Conservation (phyloP, 345 rosid species). For the Murraya paniculata region DNA sequence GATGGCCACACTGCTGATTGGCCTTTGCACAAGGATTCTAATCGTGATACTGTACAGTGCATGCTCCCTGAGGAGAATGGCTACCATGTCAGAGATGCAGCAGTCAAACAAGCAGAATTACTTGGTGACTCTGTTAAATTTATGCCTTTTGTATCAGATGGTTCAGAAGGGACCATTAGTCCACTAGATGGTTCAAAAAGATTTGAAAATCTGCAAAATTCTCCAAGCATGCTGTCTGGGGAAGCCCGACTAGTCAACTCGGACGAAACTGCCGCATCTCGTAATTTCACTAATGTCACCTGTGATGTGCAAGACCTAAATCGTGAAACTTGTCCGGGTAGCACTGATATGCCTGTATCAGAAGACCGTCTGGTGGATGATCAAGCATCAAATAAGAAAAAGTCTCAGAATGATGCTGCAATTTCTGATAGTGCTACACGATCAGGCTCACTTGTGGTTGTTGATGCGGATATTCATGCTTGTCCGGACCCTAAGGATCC, state of each 20-base stretch:
- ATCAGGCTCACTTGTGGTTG: slow-evolving; percentile 18
- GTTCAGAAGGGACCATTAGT: slow-evolving; percentile 29
- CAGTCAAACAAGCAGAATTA: slow-evolving; percentile 21
- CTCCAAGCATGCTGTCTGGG: slow-evolving; percentile 9
- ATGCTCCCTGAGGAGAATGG: slow-evolving; percentile 34
- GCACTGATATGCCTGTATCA: slow-evolving; percentile 17
- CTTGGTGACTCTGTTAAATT: slow-evolving; percentile 26
- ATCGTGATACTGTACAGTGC: slow-evolving; percentile 22
- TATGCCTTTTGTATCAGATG: slow-evolving; percentile 8
- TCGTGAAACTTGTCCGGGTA: slow-evolving; percentile 16
- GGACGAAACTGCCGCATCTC: slow-evolving; percentile 41
- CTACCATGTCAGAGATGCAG: slow-evolving; percentile 24
- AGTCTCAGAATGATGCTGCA: slow-evolving; percentile 20
- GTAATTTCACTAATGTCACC: slow-evolving; percentile 42
- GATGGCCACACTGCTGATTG: slow-evolving; percentile 24
- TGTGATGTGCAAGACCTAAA: slow-evolving; percentile 40
- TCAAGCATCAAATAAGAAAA: slow-evolving; percentile 28
- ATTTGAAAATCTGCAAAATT: slow-evolving; percentile 31
- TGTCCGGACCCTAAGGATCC: slow-evolving; percentile 27
- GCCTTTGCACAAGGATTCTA: slow-evolving; percentile 30
- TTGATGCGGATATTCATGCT: slow-evolving; percentile 37
- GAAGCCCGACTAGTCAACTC: slow-evolving; percentile 22
- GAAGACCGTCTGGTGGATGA: slow-evolving; percentile 25
- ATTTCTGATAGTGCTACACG: slow-evolving; percentile 21
- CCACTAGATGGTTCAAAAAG: slow-evolving; percentile 33